phyloP scores from a whole-genome alignment of 2,329 filamentous ascomycete genomes.

The Fusarium protoensiforme region DNA sequence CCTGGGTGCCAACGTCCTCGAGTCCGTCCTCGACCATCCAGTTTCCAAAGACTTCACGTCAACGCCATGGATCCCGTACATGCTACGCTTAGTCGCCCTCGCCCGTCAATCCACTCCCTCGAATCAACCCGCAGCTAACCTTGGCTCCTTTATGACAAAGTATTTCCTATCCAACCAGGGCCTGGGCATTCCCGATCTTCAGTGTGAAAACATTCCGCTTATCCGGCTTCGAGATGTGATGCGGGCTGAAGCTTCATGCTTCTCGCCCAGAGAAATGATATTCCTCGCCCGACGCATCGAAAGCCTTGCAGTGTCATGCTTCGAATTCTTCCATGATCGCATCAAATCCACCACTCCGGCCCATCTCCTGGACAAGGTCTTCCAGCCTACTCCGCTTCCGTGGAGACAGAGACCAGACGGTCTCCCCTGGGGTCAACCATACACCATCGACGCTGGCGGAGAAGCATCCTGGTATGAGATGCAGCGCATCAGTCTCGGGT shows the following conservation, averaged over 20 bases:
- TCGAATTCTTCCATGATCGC: slow-evolving; percentile 14
- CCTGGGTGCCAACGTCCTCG: slow-evolving; percentile 11
- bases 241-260: background rate
- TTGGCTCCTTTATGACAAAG: slow-evolving; percentile 3
- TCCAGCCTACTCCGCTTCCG: background rate
- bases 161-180: slow-evolving; percentile 7
- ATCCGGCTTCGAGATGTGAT: slow-evolving; percentile 6
- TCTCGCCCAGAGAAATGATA: slow-evolving; percentile 8
- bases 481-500: slow-evolving; percentile 15
- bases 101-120: background rate
- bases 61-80: slow-evolving; percentile 22
- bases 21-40: slow-evolving; percentile 11
- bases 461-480: slow-evolving; percentile 26
- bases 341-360: slow-evolving; percentile 4
- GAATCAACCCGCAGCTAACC: background rate
- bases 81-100: slow-evolving; percentile 22
- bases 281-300: slow-evolving; percentile 14
- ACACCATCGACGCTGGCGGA: slow-evolving; percentile 7
- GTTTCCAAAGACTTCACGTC: background rate
- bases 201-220: background rate
- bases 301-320: slow-evolving; percentile 9
- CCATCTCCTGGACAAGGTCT: slow-evolving; percentile 17
- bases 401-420: slow-evolving; percentile 12
- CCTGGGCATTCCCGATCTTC: slow-evolving; percentile 3
- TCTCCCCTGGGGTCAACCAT: slow-evolving; percentile 9